These are phyloP conservation scores for Phytophthora rubi DNA, from an alignment of 352 stramenopile genomes.

Conservation along the genomic window DNA sequence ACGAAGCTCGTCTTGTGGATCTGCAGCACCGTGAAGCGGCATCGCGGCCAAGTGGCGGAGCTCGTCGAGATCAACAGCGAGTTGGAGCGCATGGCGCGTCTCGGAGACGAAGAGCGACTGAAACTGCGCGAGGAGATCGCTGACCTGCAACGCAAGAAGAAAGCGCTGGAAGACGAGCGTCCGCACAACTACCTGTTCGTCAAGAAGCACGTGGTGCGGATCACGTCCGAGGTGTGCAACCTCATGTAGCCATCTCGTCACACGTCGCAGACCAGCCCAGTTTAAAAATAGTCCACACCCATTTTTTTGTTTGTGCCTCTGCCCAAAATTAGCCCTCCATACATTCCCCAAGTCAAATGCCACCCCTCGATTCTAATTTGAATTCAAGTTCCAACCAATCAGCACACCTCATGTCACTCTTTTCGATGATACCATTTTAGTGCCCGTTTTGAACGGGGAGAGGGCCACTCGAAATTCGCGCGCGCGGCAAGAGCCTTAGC, in stretches of 20 bases:
- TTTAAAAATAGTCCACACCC: conserved; percentile 7
- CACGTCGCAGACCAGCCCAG: conserved; percentile 27
- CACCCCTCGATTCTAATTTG: conserved; percentile 16
- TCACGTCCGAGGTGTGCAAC: conserved; percentile 64
- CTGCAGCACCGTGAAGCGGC: conserved; percentile 76
- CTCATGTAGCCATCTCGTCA: conserved; percentile 64
- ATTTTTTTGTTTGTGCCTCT: background rate
- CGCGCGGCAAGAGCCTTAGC: conserved; percentile 24
- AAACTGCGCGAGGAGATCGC: conserved; percentile 71
- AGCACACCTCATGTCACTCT: conserved; percentile 5
- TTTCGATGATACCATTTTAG: conserved; percentile 1
- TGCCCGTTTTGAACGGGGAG: conserved; percentile 23
- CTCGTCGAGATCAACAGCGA: conserved; percentile 81
- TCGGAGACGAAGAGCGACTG: conserved; percentile 77
- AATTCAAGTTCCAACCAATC: conserved; percentile 12
- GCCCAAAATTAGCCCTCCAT: background rate
- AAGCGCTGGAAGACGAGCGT: conserved; percentile 59
- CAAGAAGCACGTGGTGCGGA: conserved; percentile 64
- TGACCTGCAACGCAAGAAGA: conserved; percentile 67
- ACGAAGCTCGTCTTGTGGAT: conserved; percentile 84
- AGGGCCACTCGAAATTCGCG: conserved; percentile 35
- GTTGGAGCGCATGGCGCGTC: conserved; percentile 72
- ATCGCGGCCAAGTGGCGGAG: conserved; percentile 65
- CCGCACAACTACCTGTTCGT: conserved; percentile 75
- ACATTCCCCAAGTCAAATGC: background rate